A percentile compares a stretch with the other conserved stretches of the same genome.
phyloP scores from a whole-genome alignment of 2,329 filamentous ascomycete species.

The Pseudophaeomoniella oleicola region DNA sequence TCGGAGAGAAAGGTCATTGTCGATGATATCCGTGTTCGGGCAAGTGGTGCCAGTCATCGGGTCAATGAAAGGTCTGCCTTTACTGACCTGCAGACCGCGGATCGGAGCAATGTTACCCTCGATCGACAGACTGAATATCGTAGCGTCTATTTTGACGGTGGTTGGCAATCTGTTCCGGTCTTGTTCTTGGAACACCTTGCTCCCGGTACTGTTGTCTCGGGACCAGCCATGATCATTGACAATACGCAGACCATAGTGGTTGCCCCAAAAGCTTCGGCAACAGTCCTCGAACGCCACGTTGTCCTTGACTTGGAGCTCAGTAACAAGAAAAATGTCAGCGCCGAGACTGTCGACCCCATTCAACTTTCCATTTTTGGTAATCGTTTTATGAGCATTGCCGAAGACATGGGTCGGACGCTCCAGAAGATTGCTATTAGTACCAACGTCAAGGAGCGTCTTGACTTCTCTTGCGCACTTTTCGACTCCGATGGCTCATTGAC shows the following conservation, averaged over 20 bases:
- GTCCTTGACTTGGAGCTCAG: conserved; percentile 42
- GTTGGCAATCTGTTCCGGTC: conserved; percentile 19
- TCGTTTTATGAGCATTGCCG: conserved; percentile 73
- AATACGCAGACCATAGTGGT: conserved; percentile 32
- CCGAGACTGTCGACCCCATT: conserved; percentile 53
- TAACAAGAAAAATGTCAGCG: conserved; percentile 35
- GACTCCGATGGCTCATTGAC: conserved; percentile 62
- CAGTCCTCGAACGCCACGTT: conserved; percentile 21
- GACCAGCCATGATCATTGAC: conserved; percentile 18
- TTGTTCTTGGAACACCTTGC: conserved; percentile 20
- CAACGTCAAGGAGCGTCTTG: conserved; percentile 66
- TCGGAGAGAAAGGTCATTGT: conserved; percentile 70
- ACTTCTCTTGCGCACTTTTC: conserved; percentile 73
- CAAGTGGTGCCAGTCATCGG: conserved; percentile 44
- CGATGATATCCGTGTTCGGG: conserved; percentile 79
- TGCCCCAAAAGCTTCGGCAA: conserved; percentile 20
- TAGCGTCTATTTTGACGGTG: conserved; percentile 19
- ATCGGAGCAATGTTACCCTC: conserved; percentile 1
- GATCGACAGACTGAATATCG: conserved; percentile 1
- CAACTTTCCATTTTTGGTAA: conserved; percentile 67
- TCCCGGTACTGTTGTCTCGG: conserved; percentile 17
- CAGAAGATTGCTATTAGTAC: conserved; percentile 70
- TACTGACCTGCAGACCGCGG: conserved; percentile 2
- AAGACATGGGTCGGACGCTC: conserved; percentile 67
- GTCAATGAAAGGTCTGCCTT: conserved; percentile 57